Evolutionary conservation across 768 basidiomycete genomes (phyloP).

Genomic region (Mycena vulgaris): DNA sequence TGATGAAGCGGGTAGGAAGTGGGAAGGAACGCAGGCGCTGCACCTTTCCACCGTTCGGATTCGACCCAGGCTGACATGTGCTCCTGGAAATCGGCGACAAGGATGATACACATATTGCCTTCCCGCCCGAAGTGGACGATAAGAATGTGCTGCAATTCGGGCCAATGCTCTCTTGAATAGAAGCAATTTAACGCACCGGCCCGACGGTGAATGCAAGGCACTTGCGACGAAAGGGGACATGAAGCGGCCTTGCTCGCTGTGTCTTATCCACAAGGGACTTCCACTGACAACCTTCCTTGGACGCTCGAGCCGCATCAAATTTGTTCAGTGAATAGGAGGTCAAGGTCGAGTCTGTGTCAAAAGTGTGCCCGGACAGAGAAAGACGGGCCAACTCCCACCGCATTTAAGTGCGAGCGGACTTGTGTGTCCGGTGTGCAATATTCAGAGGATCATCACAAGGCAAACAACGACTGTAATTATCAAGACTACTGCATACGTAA

Average conservation of each 20-base stretch:
- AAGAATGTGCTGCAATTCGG: neutral
- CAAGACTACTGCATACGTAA: too few relatives aligned
- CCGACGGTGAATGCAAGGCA: neutral
- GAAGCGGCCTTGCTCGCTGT: neutral
- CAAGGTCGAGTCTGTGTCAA: too few relatives aligned
- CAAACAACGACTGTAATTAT: too few relatives aligned
- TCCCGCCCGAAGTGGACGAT: conserved; percentile 1
- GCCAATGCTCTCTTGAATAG: too few relatives aligned
- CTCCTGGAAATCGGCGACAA: neutral
- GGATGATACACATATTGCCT: neutral
- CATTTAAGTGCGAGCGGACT: too few relatives aligned
- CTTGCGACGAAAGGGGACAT: conserved; percentile 4
- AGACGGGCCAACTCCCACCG: too few relatives aligned
- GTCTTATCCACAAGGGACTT: neutral
- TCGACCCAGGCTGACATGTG: neutral
- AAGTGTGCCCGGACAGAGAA: too few relatives aligned
- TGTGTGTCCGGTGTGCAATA: too few relatives aligned
- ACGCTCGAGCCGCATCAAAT: neutral
- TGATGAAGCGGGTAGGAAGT: neutral
- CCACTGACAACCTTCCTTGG: neutral
- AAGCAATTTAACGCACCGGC: neutral
- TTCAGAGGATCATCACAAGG: too few relatives aligned
- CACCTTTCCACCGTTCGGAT: neutral
- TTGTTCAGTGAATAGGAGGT: too few relatives aligned
- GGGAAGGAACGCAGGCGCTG: neutral